Evolutionary conservation across 148 eudicot species (phyloP).

Genomic region (Nyssa sinensis): DNA sequence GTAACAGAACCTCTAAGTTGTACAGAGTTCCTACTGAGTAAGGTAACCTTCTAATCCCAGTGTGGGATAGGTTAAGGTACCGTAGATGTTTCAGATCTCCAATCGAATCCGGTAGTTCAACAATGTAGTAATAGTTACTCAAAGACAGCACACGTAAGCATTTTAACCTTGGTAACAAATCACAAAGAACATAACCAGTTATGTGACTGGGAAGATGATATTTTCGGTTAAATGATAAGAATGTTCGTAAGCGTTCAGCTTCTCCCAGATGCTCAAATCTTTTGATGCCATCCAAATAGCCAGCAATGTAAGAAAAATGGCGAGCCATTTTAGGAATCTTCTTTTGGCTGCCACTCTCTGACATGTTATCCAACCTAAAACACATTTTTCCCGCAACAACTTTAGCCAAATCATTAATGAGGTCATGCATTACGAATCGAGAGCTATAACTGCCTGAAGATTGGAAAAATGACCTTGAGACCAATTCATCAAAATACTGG

Average conservation of each 20-base stretch:
- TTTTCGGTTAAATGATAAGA: conserved; percentile 17
- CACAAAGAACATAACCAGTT: background rate
- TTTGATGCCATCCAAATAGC: conserved; percentile 3
- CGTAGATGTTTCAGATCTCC: too few relatives aligned
- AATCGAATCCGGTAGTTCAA: conserved; percentile 11
- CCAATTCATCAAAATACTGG: conserved; percentile 8
- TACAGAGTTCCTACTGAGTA: conserved; percentile 13
- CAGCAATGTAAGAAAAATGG: conserved; percentile 17
- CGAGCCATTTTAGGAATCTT: background rate
- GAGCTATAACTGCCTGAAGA: background rate
- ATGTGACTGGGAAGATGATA: background rate
- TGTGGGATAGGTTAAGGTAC: conserved; percentile 18
- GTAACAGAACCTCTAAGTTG: conserved; percentile 15
- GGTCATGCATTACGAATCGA: too few relatives aligned
- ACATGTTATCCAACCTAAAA: conserved; percentile 22
- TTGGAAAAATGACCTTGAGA: conserved; percentile 27
- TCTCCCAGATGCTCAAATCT: background rate
- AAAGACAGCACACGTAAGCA: too few relatives aligned
- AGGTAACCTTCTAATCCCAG: background rate
- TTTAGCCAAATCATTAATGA: too few relatives aligned
- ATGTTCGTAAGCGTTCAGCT: conserved; percentile 17
- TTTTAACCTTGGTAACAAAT: conserved; percentile 11
- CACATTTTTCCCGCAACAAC: too few relatives aligned
- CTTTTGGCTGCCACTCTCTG: background rate
- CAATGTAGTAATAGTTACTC: background rate